A percentile compares a stretch with the other conserved stretches of the same genome.
Conservation (phyloP, 306 rosid genomes). For the Fragaria iinumae region DNA sequence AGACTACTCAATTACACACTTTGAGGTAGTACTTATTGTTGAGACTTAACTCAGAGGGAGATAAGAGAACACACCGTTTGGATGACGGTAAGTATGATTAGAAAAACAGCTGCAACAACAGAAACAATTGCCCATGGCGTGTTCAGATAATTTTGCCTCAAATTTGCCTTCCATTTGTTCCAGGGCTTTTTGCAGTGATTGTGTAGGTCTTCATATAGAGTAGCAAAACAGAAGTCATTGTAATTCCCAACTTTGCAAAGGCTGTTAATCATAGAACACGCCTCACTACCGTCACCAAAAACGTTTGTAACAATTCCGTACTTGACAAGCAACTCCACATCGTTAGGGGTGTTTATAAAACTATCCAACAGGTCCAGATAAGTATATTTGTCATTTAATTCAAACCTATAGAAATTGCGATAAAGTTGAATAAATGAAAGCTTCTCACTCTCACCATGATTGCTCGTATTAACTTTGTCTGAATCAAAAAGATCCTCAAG, state of each 20-base stretch:
- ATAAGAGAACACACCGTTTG: constrained; percentile 5
- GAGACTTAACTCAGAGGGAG: neutral
- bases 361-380: constrained; percentile 17
- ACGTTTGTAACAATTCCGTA: constrained; percentile 16
- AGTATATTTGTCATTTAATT: too few relatives aligned
- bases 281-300: constrained; percentile 2
- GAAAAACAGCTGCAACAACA: neutral
- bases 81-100: constrained; percentile 10
- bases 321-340: constrained; percentile 29
- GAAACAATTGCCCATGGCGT: constrained; percentile 23
- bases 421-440: too few relatives aligned
- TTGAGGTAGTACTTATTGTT: too few relatives aligned
- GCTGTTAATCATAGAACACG: neutral
- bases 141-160: constrained; percentile 17
- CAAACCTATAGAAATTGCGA: too few relatives aligned
- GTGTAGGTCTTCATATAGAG: neutral
- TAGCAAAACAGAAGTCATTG: neutral
- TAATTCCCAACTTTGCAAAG: neutral
- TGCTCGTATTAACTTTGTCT: too few relatives aligned
- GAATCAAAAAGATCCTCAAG: neutral
- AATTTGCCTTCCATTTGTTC: constrained; percentile 21
- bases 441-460: neutral
- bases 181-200: neutral
- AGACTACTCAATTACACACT: too few relatives aligned
- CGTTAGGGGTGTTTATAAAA: constrained; percentile 6